Base-by-base conservation (phyloP, 805 yeast genomes). In the Saccharomycopsis fodiens region DNA sequence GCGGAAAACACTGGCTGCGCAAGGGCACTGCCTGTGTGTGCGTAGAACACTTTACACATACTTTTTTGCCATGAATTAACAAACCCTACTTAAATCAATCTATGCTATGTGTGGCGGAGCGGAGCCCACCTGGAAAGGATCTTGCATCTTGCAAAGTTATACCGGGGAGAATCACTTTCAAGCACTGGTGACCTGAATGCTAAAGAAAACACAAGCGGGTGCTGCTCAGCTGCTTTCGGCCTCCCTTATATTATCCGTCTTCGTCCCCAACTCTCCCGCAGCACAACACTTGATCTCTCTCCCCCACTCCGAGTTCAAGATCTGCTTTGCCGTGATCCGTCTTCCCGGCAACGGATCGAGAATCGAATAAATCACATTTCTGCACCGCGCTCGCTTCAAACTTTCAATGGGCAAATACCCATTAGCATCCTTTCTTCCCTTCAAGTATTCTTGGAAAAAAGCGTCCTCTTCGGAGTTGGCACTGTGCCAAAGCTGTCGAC, bases 221-320 rank as follows among this genome's bases (percentile, higher is more conserved):
- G n/a, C n/a, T n/a, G n/a, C n/a, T n/a, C n/a, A n/a, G n/a, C n/a
- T n/a, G n/a, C n/a, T n/a, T n/a, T n/a, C n/a, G n/a, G n/a, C n/a
- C n/a, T n/a, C n/a, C n/a, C n/a, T n/a, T n/a, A 42, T 22, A 40
- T 42, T 43, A 15, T 49, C 50, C 19, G 48, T 45, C 21, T 39
- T 42, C 4, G 47, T 51, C 17, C 52, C 52, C 21, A 52, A 43
- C 35, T 72, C 79, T 12, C 85, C 89, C 20, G 85, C 83, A 30
- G 74, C 78, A 61, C 96, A 88, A 22, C 85, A 79, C 48, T 67
- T 72, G 52, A 91, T 88, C 59, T 86, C 94, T 48, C 97, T 69
- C 0, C 95, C 95, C 97, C 97, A 91, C 63, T 93, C 97, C 60
- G 93, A 82, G 58, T 84, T 88, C 59, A 93, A 68, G 22, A 89